Evolutionary conservation across 2,329 filamentous ascomycete genomes (phyloP), one percentile per base, ranked within the genome.

Genomic region (Colletotrichum limetticola): DNA sequence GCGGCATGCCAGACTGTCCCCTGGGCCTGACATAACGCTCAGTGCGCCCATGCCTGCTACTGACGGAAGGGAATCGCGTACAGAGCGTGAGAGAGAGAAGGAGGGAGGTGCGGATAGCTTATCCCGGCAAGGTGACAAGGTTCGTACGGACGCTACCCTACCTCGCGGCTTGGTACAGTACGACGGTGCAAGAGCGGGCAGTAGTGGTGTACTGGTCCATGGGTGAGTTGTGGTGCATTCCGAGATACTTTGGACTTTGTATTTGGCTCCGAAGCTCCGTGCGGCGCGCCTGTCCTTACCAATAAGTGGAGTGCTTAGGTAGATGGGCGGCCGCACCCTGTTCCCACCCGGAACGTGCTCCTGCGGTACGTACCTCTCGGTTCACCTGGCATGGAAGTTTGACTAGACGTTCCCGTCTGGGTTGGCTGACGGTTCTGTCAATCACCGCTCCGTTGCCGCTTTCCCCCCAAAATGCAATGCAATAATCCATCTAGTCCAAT

Each of bases 311-410:
- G 55, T 32, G 9, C 2, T 9, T 32, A 32, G 1, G 9, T 57
- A 70, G 22, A 60, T 28, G 60, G 32, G 71, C 60, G 66, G 66
- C 66, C 66, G 60, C 66, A 56, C 42, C 49, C 16, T 22, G 57
- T 72, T 65, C 12, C 60, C 70, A 65, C 56, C 56, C 19, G 61
- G 70, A 70, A 70, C 60, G 60, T 70, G 66, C n/a, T 60, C 16
- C 19, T 11, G 11, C 5, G 55, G 67, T 66, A 53, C 24, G 56
- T 53, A 26, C 49, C 26, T 12, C 16, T 7, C 12, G 1, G 3
- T 22, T 16, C 19, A 28, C 30, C 46, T 32, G 28, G 28, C 28
- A 37, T 37, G 35, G 35, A 37, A 14, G 35, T 14, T 37, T 14
- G 35, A 37, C 14, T 19, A 6, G 28, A 46, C 61, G 32, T 55